Base-by-base conservation (phyloP, 1,139 yeast species). In the Pichia sp. region DNA sequence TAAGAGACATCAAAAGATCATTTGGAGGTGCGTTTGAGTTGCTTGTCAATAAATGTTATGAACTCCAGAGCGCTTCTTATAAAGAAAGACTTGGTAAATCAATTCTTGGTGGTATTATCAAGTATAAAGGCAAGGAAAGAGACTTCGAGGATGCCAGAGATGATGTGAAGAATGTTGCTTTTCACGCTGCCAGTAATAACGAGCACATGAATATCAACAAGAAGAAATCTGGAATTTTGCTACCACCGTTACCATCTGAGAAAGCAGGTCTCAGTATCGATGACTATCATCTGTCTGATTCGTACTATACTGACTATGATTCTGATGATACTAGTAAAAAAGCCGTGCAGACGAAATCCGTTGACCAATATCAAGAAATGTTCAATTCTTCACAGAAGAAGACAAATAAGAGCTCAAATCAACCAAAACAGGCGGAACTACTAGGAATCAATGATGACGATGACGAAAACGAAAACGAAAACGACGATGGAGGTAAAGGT, bases 11-110 rank as follows among this genome's bases (percentile, higher is more conserved):
- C 49, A 85, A 85, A 57, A 81, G 86, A 55, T 87, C 97, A 0
- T 88, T 92, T 67, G 83, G 85, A 9, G 97, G 96, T 33, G 98
- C 97, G 0, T 90, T 75, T 62, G 95, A 87, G 58, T 62, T 88
- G 43, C 66, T 92, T 37, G 77, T 81, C 1, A 84, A 82, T 55
- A 77, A 78, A 54, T 85, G 95, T 58, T 85, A 80, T 60, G 67
- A 65, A 38, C 63, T 77, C 53, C 63, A 74, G 52, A 58, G 66
- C n/a, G 79, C 87, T 1, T 69, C 86, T 0, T 83, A 81, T 60
- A 83, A 76, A 56, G 73, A 77, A 39, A 67, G 95, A 48, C 57
- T 81, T 9, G 92, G 92, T 0, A 77, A 77, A 60, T 84, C 87
- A 54, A 82, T 87, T 27, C 63, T 87, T 45, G 95, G 95, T 3